Percentiles rank a stretch among this genome's conserved stretches.
Evolutionary conservation across 1,284 basidiomycete species (phyloP).

Genomic region (Veloboletus limbatus): DNA sequence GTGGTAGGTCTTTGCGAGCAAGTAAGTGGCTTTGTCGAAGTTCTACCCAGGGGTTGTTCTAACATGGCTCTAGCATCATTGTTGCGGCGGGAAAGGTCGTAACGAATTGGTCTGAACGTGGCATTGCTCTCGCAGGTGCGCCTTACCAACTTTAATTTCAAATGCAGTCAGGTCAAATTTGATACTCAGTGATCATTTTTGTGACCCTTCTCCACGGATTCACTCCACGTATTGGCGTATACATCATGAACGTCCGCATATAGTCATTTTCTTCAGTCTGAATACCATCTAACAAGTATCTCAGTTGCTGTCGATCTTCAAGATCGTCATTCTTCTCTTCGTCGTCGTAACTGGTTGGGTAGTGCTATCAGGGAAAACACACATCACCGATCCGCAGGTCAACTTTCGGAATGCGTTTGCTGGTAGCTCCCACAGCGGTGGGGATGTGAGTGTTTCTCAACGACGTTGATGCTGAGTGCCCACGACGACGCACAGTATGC

Average conservation of each 20-base stretch:
- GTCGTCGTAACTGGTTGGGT: slow-evolving; percentile 42
- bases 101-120: slow-evolving; percentile 49
- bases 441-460: slow-evolving; percentile 34
- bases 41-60: not conserved
- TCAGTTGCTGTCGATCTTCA: slow-evolving; percentile 23
- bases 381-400: slow-evolving; percentile 39
- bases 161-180: not conserved
- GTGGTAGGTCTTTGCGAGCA: slow-evolving; percentile 37
- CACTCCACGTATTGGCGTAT: slow-evolving; percentile 43
- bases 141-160: not conserved
- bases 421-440: slow-evolving; percentile 45
- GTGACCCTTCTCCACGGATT: slow-evolving; percentile 47
- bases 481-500: slow-evolving; percentile 41
- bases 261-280: not conserved
- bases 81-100: slow-evolving; percentile 41
- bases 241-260: slow-evolving; percentile 47
- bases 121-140: slow-evolving; percentile 55
- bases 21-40: slow-evolving; percentile 27
- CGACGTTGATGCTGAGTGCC: not conserved
- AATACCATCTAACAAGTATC: not conserved
- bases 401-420: slow-evolving; percentile 50
- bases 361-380: slow-evolving; percentile 48
- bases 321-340: slow-evolving; percentile 28
- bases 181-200: slow-evolving; percentile 40
- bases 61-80: slow-evolving; percentile 41